These are phyloP conservation scores for Xylariaceae sp. DNA, from an alignment of 2,329 filamentous ascomycete species.

Conservation along the genomic window DNA sequence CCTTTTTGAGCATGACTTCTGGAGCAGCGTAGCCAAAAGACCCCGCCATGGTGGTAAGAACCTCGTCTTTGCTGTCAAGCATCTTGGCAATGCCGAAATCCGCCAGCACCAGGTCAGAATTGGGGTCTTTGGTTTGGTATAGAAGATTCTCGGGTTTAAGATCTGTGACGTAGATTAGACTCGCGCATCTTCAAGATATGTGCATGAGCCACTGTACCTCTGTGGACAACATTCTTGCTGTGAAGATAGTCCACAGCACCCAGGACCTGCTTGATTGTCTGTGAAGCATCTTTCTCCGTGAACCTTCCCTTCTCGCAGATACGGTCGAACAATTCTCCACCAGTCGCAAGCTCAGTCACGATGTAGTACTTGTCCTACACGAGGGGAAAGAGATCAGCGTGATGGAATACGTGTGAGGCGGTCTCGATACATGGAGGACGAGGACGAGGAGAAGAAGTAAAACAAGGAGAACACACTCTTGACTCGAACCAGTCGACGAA, in stretches of 20 bases:
- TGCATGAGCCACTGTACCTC: constrained; percentile 57
- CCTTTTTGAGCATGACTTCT: constrained; percentile 96
- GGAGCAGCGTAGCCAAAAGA: constrained; percentile 97
- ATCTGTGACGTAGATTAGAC: constrained; percentile 53
- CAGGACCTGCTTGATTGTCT: constrained; percentile 92
- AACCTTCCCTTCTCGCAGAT: constrained; percentile 98
- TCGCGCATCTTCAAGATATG: background rate
- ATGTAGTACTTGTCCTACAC: constrained; percentile 98
- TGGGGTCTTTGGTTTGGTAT: constrained; percentile 73
- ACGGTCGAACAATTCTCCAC: constrained; percentile 94
- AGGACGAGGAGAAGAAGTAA: background rate
- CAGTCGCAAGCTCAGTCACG: constrained; percentile 91
- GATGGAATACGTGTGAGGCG: background rate
- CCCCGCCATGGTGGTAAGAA: constrained; percentile 96
- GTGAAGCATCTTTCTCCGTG: constrained; percentile 95
- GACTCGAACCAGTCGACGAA: constrained; percentile 99
- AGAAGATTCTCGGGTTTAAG: constrained; percentile 97
- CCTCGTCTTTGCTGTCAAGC: constrained; percentile 84
- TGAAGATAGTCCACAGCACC: constrained; percentile 94
- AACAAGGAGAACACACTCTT: constrained; percentile 60
- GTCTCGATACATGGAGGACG: too few species aligned
- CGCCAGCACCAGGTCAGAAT: constrained; percentile 87
- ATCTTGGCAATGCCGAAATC: constrained; percentile 99
- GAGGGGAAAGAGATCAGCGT: constrained; percentile 11
- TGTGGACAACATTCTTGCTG: constrained; percentile 89